These are phyloP conservation scores for Metarhizium album DNA, from an alignment of 2,329 filamentous ascomycete species.

Conservation along the genomic window DNA sequence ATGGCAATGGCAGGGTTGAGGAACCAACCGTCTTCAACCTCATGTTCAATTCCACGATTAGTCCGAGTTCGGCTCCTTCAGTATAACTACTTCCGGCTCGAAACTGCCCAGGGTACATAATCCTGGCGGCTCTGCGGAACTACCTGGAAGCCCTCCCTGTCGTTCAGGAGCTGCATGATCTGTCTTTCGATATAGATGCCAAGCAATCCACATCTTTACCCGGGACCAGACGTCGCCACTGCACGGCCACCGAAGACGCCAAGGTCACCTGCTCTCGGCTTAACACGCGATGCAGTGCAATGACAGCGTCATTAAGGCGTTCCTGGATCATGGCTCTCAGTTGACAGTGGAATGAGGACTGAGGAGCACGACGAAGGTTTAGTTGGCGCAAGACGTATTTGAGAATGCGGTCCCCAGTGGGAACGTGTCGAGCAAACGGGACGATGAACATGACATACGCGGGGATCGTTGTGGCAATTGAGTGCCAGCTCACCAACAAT, in stretches of 20 bases:
- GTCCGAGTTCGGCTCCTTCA: constrained; percentile 75
- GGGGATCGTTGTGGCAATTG: constrained; percentile 11
- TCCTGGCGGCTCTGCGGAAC: neutral
- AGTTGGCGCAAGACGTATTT: constrained; percentile 4
- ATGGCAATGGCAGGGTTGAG: constrained; percentile 62
- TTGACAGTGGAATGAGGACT: constrained; percentile 7
- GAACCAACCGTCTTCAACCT: constrained; percentile 91
- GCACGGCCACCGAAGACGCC: constrained; percentile 5
- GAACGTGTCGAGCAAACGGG: neutral
- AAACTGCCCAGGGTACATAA: constrained; percentile 73
- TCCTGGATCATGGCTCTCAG: constrained; percentile 4
- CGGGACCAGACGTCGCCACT: neutral
- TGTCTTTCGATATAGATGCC: neutral
- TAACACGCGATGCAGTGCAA: constrained; percentile 4
- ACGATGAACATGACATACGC: constrained; percentile 7
- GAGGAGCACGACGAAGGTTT: constrained; percentile 9
- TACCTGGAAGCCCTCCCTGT: constrained; percentile 1
- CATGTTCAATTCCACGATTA: constrained; percentile 96
- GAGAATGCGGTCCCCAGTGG: constrained; percentile 10
- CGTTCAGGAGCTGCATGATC: constrained; percentile 2
- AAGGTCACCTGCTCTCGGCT: constrained; percentile 1
- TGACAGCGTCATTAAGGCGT: constrained; percentile 6
- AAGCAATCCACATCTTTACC: neutral
- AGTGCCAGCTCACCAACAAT: constrained; percentile 8
- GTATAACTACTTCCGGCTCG: constrained; percentile 84